Evolutionary conservation across 805 yeast species (phyloP), one percentile per base, ranked within the genome.

Genomic region (Metschnikowia picachoensis): DNA sequence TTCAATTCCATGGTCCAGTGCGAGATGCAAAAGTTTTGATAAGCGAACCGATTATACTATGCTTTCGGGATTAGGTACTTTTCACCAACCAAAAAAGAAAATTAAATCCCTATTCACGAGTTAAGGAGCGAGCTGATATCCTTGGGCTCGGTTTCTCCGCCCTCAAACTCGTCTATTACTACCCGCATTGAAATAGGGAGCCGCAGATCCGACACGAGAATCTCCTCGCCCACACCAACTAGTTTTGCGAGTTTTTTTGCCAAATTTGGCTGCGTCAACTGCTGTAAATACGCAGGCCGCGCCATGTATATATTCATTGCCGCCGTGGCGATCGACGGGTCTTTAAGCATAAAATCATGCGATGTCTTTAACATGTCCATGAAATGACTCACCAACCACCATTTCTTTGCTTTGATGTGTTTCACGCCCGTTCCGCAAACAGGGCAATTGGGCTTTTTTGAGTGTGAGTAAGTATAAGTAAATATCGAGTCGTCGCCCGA

Each of bases 401-500:
- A 64, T 14, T 48, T 50, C 35, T 58, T 54, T 1, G 64, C 67
- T 14, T 35, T 45, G 3, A 66, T 39, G 4, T 32, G 44, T 47
- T 64, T 69, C 10, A 65, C 58, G 13, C 50, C 46, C 35, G 60
- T 59, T 8, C 94, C 91, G 65, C 98, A 92, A 0, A 89, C 92
- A 0, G 85, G 76, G 61, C 98, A 92, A 47, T 78, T 78, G 0
- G 70, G 69, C 41, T 79, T 72, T 51, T 77, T 76, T 36, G 82
- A 76, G 55, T 84, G 83, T 17, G 78, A 69, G 60, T 85, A 89
- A 16, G 86, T 79, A 52, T 84, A 86, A 1, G 87, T 81, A 64
- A 84, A 87, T 4, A 85, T 80, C 1, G 92, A 87, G 43, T 80
- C 82, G 44, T 84, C 83, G 0, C 98, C 98, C 25, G 90, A 80